Evolutionary conservation across 2,329 filamentous ascomycete species (phyloP).

Genomic region (Podosphaera aphanis): DNA sequence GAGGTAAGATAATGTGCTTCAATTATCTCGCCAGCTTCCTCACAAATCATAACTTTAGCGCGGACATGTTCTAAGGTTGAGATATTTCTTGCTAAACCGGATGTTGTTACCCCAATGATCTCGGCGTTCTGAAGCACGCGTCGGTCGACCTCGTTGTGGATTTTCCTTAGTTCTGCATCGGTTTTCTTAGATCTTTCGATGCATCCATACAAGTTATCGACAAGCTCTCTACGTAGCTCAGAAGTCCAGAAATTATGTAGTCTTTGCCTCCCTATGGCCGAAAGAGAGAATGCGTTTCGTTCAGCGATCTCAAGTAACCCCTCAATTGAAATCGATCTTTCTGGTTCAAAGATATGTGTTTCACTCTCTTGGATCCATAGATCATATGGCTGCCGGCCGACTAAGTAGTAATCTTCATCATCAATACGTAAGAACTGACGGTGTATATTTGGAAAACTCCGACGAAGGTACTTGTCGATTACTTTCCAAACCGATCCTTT

Average conservation of each 20-base stretch:
- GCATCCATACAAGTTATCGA: constrained; percentile 1
- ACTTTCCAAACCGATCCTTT: constrained; percentile 4
- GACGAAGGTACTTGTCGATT: constrained; percentile 3
- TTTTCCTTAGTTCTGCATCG: neutral
- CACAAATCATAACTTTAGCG: constrained; percentile 16
- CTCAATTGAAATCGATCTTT: neutral
- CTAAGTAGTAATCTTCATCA: constrained; percentile 6
- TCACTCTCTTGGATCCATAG: constrained; percentile 3
- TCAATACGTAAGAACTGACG: constrained; percentile 6
- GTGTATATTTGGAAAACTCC: constrained; percentile 5
- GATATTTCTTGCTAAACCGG: constrained; percentile 25
- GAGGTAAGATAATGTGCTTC: constrained; percentile 20
- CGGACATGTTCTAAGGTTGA: constrained; percentile 8
- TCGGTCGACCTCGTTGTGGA: constrained; percentile 4
- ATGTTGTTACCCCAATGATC: constrained; percentile 30
- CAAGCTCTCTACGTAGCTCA: constrained; percentile 2
- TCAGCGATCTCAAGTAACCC: neutral
- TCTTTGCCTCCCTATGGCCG: constrained; percentile 1
- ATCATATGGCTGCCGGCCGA: constrained; percentile 7
- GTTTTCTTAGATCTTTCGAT: neutral
- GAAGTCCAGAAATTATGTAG: constrained; percentile 5
- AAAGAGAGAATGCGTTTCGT: constrained; percentile 3
- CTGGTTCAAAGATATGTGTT: neutral
- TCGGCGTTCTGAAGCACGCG: constrained; percentile 11
- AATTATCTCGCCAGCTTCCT: constrained; percentile 22